A percentile compares a stretch with the other conserved stretches of the same genome.
Evolutionary conservation across 352 stramenopile species (phyloP).

Genomic region (Phytopythium vexans): DNA sequence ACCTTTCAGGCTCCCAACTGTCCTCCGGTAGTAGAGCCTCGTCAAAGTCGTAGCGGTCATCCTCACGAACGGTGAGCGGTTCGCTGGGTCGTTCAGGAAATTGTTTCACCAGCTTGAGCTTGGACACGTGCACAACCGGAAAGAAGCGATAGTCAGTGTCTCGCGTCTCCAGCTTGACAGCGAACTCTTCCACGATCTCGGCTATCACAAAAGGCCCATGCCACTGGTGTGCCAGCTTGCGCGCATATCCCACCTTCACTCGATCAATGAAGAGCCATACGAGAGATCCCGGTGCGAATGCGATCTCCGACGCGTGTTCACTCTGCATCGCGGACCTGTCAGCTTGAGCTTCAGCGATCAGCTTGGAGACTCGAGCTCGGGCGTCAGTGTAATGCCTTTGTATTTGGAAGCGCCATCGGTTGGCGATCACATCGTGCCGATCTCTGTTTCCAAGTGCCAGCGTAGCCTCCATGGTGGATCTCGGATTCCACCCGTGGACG

Average conservation of each 20-base stretch:
- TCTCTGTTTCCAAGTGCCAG: neutral
- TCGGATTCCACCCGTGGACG: neutral
- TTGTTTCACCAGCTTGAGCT: slow-evolving; percentile 7
- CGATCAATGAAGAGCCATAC: slow-evolving; percentile 7
- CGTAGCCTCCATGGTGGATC: slow-evolving; percentile 10
- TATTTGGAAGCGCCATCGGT: slow-evolving; percentile 10
- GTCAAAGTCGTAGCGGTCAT: slow-evolving; percentile 21
- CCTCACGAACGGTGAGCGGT: neutral
- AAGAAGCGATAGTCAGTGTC: slow-evolving; percentile 9
- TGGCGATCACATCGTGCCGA: too few relatives aligned
- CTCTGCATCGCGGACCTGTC: too few relatives aligned
- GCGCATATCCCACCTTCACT: slow-evolving; percentile 7
- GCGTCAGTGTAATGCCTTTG: slow-evolving; percentile 6
- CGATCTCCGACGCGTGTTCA: too few relatives aligned
- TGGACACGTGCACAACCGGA: slow-evolving; percentile 18
- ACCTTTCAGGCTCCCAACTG: slow-evolving; percentile 3
- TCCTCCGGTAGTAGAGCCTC: slow-evolving; percentile 8
- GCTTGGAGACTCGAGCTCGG: neutral
- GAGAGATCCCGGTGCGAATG: too few relatives aligned
- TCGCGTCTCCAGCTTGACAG: slow-evolving; percentile 3
- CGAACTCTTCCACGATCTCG: slow-evolving; percentile 9
- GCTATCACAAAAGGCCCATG: slow-evolving; percentile 19
- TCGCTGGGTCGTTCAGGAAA: slow-evolving; percentile 3
- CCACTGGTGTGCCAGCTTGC: slow-evolving; percentile 23
- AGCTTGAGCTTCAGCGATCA: too few relatives aligned